A percentile compares a stretch with the other conserved stretches of the same genome.
Evolutionary conservation across 495 filamentous ascomycete genomes (phyloP).

Genomic region (Penicillium flavigenum): DNA sequence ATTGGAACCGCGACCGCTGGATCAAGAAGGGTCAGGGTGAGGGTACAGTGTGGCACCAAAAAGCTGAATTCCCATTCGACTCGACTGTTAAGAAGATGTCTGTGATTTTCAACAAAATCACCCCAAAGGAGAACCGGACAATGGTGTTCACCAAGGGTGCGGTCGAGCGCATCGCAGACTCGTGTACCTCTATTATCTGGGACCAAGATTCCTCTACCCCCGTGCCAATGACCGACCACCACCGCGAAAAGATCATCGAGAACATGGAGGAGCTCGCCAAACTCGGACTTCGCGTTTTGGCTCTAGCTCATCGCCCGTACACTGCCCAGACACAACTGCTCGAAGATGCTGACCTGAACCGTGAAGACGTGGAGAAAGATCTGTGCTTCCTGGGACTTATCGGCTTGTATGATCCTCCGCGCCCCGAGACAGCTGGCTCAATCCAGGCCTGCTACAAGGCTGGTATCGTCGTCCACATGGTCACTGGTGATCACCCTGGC

Average conservation of each 20-base stretch:
- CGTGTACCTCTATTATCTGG: constrained; percentile 51
- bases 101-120: constrained; percentile 45
- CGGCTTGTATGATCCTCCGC: constrained; percentile 73
- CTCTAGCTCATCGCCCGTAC: constrained; percentile 50
- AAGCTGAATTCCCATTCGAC: constrained; percentile 59
- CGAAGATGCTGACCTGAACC: constrained; percentile 13
- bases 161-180: constrained; percentile 64
- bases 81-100: constrained; percentile 62
- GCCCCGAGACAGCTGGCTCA: constrained; percentile 64
- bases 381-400: constrained; percentile 67
- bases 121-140: constrained; percentile 16
- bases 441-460: constrained; percentile 65
- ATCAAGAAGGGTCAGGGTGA: constrained; percentile 40
- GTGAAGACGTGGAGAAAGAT: constrained; percentile 29
- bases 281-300: constrained; percentile 58
- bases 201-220: constrained; percentile 43
- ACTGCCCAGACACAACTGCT: constrained; percentile 11
- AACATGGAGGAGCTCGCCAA: constrained; percentile 57
- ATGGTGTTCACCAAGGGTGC: constrained; percentile 67
- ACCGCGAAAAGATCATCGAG: constrained; percentile 43
- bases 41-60: constrained; percentile 45
- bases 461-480: constrained; percentile 77
- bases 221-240: constrained; percentile 33
- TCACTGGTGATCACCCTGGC: constrained; percentile 74
- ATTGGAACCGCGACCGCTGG: constrained; percentile 50